phyloP scores from a whole-genome alignment of 2,329 filamentous ascomycete species.

The Podosphaera aphanis region DNA sequence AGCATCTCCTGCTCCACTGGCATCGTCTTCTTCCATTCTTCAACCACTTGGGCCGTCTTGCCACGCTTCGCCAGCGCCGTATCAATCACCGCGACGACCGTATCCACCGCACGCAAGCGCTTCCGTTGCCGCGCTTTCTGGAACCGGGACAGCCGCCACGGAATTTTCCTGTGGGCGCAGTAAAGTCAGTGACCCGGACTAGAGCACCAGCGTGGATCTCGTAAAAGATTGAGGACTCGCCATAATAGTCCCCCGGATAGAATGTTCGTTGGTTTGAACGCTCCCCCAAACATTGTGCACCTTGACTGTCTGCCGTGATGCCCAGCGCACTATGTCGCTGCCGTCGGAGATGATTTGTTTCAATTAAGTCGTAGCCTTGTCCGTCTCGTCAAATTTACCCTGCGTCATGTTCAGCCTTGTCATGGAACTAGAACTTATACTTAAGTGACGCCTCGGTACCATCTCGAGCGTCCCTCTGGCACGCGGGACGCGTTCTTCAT shows the following conservation, averaged over 20 bases:
- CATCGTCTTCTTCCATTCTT: constrained; percentile 90
- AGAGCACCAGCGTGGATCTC: background rate
- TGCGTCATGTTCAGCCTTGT: too few species aligned
- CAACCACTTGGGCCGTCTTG: constrained; percentile 49
- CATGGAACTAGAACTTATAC: too few species aligned
- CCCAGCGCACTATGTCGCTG: too few species aligned
- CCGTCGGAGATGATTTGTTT: too few species aligned
- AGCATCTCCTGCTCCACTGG: constrained; percentile 88
- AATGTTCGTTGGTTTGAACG: constrained; percentile 56
- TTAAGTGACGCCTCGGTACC: too few species aligned
- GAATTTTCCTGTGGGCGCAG: constrained; percentile 48
- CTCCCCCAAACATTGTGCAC: constrained; percentile 49
- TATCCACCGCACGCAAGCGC: constrained; percentile 66
- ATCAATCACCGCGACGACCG: constrained; percentile 63
- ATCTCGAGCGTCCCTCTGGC: too few species aligned
- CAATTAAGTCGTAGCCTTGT: too few species aligned
- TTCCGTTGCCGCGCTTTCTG: constrained; percentile 75
- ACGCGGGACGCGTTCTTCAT: too few species aligned
- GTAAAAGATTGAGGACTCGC: constrained; percentile 15
- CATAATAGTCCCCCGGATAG: constrained; percentile 65
- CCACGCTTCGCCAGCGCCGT: constrained; percentile 53
- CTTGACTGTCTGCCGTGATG: too few species aligned
- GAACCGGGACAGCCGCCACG: constrained; percentile 79
- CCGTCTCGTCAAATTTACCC: too few species aligned
- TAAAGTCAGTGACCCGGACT: constrained; percentile 5